Evolutionary conservation across 108 stramenopile species (phyloP).

Genomic region (Conticribra guillardii): DNA sequence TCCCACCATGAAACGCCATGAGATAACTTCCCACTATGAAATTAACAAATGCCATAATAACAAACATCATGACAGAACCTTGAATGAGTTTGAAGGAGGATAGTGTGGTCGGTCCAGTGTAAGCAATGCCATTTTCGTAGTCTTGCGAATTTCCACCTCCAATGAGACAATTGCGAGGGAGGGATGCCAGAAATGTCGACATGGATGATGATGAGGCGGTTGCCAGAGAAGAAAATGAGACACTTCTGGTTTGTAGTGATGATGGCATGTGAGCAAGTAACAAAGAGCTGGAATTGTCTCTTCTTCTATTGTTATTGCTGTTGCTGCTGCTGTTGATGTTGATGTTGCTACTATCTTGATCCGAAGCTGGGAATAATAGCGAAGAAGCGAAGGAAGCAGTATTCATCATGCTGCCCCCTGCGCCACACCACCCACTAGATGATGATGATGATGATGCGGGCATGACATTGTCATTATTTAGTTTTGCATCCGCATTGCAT

Average conservation of each 20-base stretch:
- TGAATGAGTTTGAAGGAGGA: conserved; percentile 6
- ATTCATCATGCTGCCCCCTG: too few species aligned
- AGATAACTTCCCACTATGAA: neutral
- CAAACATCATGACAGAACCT: conserved; percentile 15
- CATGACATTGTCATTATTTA: too few species aligned
- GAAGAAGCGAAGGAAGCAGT: too few species aligned
- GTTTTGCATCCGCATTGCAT: too few species aligned
- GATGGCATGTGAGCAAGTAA: neutral
- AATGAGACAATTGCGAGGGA: neutral
- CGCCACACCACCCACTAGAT: too few species aligned
- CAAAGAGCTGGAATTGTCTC: too few species aligned
- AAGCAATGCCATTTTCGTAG: too few species aligned
- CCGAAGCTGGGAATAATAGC: too few species aligned
- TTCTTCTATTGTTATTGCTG: too few species aligned
- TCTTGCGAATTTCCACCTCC: neutral
- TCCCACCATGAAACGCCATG: neutral
- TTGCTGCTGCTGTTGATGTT: too few species aligned
- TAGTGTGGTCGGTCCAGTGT: neutral
- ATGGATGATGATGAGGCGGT: neutral
- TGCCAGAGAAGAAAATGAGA: neutral
- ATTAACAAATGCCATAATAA: conserved; percentile 10
- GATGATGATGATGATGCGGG: too few species aligned
- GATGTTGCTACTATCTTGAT: too few species aligned
- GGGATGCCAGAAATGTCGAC: neutral
- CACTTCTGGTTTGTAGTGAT: neutral